Evolutionary conservation across 768 basidiomycete species (phyloP).

Genomic region (Psilocybe sp.): DNA sequence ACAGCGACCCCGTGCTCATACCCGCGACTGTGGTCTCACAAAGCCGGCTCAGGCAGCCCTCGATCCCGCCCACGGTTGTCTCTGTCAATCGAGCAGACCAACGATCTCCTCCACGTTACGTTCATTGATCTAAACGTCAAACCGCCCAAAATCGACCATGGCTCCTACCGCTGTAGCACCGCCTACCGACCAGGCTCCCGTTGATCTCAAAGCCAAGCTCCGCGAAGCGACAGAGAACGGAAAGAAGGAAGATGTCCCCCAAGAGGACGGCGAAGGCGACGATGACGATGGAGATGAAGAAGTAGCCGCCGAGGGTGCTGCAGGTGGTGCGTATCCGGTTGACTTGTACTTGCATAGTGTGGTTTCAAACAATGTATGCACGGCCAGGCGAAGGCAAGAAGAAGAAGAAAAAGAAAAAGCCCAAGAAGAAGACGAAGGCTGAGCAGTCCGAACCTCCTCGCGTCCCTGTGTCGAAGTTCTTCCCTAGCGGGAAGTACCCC

Average conservation of each 20-base stretch:
- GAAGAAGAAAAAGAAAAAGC: constrained; percentile 95
- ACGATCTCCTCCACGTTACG: no score
- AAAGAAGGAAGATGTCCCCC: constrained; percentile 1
- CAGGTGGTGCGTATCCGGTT: constrained; percentile 5
- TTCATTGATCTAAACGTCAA: no score
- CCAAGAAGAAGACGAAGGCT: constrained; percentile 79
- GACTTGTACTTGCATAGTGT: not conserved
- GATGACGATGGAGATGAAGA: constrained; percentile 22
- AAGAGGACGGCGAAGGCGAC: constrained; percentile 17
- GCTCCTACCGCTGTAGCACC: not conserved
- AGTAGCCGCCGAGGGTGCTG: constrained; percentile 17
- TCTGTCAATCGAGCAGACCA: no score
- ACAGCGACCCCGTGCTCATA: no score
- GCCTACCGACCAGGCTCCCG: not conserved
- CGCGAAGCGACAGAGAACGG: not conserved
- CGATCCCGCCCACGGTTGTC: no score
- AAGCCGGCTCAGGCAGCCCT: no score
- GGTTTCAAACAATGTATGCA: not conserved
- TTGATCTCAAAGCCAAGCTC: not conserved
- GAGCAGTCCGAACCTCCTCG: constrained; percentile 92
- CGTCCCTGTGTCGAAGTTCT: constrained; percentile 85
- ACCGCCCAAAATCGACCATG: not conserved
- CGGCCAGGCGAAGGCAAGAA: constrained; percentile 57
- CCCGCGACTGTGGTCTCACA: no score
- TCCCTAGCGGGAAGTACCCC: constrained; percentile 82